Conservation (phyloP, 305 asterid species). For the Solanum chacoense region DNA sequence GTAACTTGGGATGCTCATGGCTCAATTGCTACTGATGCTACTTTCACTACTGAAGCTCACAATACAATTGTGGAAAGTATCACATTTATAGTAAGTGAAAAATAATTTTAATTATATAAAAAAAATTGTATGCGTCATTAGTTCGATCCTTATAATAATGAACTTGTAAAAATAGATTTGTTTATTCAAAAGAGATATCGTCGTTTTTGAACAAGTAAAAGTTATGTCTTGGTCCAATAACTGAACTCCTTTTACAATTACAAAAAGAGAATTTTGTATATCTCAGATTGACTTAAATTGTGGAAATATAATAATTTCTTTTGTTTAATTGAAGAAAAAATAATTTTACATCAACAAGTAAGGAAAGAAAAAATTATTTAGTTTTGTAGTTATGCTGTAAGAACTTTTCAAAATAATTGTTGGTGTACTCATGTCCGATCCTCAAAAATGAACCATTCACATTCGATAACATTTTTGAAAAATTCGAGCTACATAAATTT, state of each 20-base stretch:
- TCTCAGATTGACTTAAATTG: neutral
- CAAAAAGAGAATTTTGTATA: neutral
- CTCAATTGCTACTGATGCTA: conserved; percentile 5
- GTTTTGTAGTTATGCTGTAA: neutral
- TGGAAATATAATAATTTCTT: neutral
- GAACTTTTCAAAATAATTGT: neutral
- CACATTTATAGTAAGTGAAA: neutral
- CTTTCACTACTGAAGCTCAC: neutral
- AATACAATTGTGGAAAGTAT: conserved; percentile 4
- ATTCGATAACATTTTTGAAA: neutral
- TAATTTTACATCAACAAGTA: neutral
- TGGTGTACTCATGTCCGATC: neutral
- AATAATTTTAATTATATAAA: neutral
- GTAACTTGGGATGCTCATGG: conserved; percentile 1
- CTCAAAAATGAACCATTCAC: neutral
- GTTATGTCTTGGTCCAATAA: neutral
- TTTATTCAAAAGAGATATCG: neutral
- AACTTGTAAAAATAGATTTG: neutral
- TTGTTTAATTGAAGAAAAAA: neutral
- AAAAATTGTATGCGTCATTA: neutral
- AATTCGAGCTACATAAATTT: neutral
- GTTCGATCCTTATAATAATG: neutral
- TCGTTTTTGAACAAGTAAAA: neutral
- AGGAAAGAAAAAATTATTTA: neutral
- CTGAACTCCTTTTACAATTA: neutral